Conservation (phyloP, 2,329 filamentous ascomycete species). For the Penicillium aurantiogriseum region DNA sequence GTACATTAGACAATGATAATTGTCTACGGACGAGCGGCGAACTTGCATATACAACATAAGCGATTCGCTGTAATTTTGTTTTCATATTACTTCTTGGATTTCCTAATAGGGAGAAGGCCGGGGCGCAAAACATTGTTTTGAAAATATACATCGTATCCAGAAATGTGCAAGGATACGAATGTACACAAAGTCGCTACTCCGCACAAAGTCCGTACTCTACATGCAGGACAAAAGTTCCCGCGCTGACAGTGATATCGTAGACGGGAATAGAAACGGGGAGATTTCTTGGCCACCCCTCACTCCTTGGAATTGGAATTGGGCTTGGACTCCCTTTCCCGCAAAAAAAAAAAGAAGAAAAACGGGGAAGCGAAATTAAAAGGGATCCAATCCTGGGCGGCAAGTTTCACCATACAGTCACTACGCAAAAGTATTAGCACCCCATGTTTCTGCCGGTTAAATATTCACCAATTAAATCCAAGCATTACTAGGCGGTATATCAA, state of each 20-base stretch:
- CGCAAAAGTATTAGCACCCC: too few relatives aligned
- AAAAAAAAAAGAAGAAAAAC: neutral
- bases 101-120: neutral
- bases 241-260: neutral
- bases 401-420: neutral
- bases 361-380: neutral
- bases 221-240: slow-evolving; percentile 9
- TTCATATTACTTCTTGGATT: neutral
- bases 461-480: too few relatives aligned
- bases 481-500: too few relatives aligned
- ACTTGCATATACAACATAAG: neutral
- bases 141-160: neutral
- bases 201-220: neutral
- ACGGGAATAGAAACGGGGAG: neutral
- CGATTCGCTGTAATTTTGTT: neutral
- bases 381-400: neutral
- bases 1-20: neutral
- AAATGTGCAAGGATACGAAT: neutral
- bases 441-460: too few relatives aligned
- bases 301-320: neutral
- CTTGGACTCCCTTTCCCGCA: neutral
- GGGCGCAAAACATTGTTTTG: neutral
- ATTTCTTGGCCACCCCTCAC: slow-evolving; percentile 10
- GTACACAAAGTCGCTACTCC: neutral
- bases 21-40: neutral